A percentile compares a stretch with the other conserved stretches of the same genome.
Evolutionary conservation across 2,329 filamentous ascomycete genomes (phyloP).

Genomic region (Fusarium sp.): DNA sequence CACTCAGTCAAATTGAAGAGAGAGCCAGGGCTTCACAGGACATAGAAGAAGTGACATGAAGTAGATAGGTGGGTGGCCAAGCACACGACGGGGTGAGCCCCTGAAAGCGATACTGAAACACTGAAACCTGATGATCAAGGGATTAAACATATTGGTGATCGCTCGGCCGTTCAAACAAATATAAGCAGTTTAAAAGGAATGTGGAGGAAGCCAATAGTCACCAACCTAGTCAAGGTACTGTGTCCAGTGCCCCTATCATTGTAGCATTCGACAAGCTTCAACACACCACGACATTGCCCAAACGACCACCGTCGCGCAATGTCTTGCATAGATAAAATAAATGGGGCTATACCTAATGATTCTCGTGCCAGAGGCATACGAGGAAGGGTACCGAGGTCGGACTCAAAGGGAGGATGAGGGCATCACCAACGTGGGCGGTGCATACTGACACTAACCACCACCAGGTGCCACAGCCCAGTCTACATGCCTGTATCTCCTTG

Average conservation of each 20-base stretch:
- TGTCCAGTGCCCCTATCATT: background rate
- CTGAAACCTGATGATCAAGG: background rate
- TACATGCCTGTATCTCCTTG: background rate
- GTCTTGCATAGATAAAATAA: too few relatives aligned
- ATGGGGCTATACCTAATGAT: background rate
- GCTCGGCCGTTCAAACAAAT: background rate
- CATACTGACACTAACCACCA: background rate
- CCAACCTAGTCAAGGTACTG: background rate
- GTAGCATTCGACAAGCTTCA: background rate
- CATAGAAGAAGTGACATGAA: background rate
- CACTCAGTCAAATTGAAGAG: slow-evolving; percentile 48
- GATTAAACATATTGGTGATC: background rate
- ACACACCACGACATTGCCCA: background rate
- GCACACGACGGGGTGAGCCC: slow-evolving; percentile 53
- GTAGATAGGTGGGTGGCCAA: slow-evolving; percentile 51
- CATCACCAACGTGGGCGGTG: background rate
- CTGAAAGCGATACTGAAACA: background rate
- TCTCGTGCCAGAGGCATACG: background rate
- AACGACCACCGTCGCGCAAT: background rate
- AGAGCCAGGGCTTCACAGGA: slow-evolving; percentile 43
- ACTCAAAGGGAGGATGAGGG: background rate
- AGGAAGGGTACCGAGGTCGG: background rate
- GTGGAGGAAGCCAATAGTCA: background rate
- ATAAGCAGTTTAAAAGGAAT: too few relatives aligned
- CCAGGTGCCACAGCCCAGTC: background rate